These are phyloP conservation scores for Emmonsia crescens DNA, from an alignment of 2,329 filamentous ascomycete genomes.

Conservation along the genomic window DNA sequence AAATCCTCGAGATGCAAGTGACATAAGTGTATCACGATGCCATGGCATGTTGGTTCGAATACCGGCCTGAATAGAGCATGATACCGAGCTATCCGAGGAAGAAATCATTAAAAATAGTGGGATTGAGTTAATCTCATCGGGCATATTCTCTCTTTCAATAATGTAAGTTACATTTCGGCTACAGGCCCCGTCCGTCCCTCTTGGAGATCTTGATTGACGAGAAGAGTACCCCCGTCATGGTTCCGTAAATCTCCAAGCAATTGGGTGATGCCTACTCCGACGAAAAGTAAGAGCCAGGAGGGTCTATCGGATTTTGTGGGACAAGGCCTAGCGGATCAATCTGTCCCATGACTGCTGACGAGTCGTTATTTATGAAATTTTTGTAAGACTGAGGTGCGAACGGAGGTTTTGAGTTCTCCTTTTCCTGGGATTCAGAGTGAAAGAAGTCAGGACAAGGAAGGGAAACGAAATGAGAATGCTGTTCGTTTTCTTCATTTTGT, in stretches of 20 bases:
- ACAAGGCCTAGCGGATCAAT: neutral
- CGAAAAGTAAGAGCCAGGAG: neutral
- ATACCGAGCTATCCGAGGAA: neutral
- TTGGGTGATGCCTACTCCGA: neutral
- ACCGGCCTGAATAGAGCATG: neutral
- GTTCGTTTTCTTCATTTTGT: neutral
- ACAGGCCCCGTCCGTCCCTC: neutral
- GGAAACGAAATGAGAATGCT: neutral
- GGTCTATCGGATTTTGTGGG: neutral
- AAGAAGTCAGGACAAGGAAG: neutral
- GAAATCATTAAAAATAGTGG: neutral
- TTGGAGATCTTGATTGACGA: neutral
- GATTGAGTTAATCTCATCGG: neutral
- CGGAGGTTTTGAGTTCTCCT: neutral
- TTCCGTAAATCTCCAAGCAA: neutral
- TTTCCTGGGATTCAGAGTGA: neutral
- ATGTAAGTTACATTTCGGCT: neutral
- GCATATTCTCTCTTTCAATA: neutral
- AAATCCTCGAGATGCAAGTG: neutral
- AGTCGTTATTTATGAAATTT: neutral
- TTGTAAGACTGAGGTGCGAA: neutral
- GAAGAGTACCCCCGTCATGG: neutral
- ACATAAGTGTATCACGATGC: neutral
- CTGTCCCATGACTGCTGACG: neutral
- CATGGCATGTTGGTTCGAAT: neutral